Evolutionary conservation across 202 grass and related monocot species (phyloP), one percentile per base, ranked within the genome.

Genomic region (Schoenoplectus tabernaemontani): DNA sequence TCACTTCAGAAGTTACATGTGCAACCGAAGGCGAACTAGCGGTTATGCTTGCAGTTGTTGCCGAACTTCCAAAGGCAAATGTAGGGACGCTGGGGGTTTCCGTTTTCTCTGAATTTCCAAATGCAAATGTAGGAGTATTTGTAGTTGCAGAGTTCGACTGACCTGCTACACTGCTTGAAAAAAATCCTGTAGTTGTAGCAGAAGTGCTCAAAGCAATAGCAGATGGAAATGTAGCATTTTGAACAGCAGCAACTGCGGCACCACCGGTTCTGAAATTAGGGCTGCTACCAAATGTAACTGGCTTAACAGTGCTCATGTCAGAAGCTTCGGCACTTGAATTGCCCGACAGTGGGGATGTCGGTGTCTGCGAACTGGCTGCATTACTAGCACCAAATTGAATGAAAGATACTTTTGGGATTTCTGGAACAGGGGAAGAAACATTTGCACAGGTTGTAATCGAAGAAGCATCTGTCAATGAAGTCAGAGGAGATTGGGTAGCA

Each of bases 91-190:
- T 74, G 17, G 66, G 20, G 22, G 66, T 47, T 7, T 13, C 36
- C 6, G 26, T 10, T 75, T 36, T 75, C 70, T 36, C 70, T 54
- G 70, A 75, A 75, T 53, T 75, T 54, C 41, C 78, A 80, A 92
- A 86, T 62, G 72, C 53, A 86, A 85, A 92, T 77, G 91, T 30
- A 34, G 83, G 3, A 7, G 85, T 62, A 57, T 77, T 72, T 85
- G 82, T 19, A 17, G 83, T 65, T 65, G 73, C 72, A 44, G 81
- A 33, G 73, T 19, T 77, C 72, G 83, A 42, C 9, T 75, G 26
- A 36, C 46, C 58, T 28, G 44, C 59, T 8, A 47, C 7, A 80
- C 42, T 80, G 58, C 59, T 80, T 17, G 77, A 80, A 48, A 80
- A 80, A 19, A 80, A n/a, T 3, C 77, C 77, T 11, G 43, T 19